A percentile compares a stretch with the other conserved stretches of the same genome.
Evolutionary conservation across 352 stramenopile genomes (phyloP).

Genomic region (Pilasporangium apinafurcum): DNA sequence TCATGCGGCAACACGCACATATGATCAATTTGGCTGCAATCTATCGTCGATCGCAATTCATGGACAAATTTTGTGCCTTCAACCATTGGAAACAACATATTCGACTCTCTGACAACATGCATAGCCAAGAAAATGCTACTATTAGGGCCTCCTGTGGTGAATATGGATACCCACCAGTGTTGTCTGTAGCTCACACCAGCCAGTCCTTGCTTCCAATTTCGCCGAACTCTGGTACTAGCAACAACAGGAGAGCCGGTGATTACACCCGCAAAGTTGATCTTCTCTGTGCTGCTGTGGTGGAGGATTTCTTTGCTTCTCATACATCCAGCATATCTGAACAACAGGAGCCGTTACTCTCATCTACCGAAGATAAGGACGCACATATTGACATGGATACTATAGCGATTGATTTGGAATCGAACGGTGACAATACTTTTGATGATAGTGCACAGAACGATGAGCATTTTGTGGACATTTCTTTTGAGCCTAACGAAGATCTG

Average conservation of each 20-base stretch:
- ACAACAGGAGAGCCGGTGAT: no score
- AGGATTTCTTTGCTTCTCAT: slow-evolving; percentile 25
- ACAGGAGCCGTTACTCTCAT: no score
- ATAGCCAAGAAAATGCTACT: background rate
- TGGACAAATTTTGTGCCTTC: slow-evolving; percentile 19
- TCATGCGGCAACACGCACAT: slow-evolving; percentile 13
- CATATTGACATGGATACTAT: slow-evolving; percentile 8
- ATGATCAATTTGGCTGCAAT: slow-evolving; percentile 33
- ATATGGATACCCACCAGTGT: no score
- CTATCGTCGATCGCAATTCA: slow-evolving; percentile 11
- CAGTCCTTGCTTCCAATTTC: no score
- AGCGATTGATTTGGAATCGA: slow-evolving; percentile 3
- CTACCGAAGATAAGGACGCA: no score
- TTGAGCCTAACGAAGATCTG: slow-evolving; percentile 1
- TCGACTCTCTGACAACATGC: background rate
- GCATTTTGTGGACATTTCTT: background rate
- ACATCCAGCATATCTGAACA: no score
- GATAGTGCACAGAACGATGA: slow-evolving; percentile 2
- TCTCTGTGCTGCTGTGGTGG: slow-evolving; percentile 35
- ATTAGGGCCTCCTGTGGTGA: no score
- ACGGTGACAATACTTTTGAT: background rate
- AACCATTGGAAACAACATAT: slow-evolving; percentile 17
- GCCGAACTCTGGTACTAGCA: no score
- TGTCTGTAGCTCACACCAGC: no score
- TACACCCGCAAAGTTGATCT: slow-evolving; percentile 16